Evolutionary conservation across 1,284 basidiomycete species (phyloP).

Genomic region (Blastosporella zonata): DNA sequence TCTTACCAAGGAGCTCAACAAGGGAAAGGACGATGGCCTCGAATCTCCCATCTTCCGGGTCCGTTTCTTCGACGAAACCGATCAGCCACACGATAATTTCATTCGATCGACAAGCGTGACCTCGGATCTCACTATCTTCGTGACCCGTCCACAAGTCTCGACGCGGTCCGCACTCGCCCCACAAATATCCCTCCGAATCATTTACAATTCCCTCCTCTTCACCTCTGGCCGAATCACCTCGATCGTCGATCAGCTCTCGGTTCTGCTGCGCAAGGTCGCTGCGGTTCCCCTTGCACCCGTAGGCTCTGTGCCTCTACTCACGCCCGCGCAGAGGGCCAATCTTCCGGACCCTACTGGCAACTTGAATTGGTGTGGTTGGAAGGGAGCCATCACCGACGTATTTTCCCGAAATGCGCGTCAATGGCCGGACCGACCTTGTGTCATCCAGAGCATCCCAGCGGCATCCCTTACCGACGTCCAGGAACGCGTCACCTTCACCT

Average conservation of each 20-base stretch:
- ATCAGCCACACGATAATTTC: constrained; percentile 70
- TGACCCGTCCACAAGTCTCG: constrained; percentile 65
- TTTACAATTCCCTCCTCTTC: constrained; percentile 97
- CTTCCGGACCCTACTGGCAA: constrained; percentile 88
- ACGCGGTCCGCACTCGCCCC: constrained; percentile 74
- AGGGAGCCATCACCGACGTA: constrained; percentile 93
- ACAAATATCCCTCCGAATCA: constrained; percentile 78
- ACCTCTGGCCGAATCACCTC: constrained; percentile 74
- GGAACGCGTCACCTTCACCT: constrained; percentile 68
- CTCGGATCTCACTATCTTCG: constrained; percentile 88
- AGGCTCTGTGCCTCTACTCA: constrained; percentile 80
- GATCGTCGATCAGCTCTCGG: constrained; percentile 85
- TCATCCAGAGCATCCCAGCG: constrained; percentile 73
- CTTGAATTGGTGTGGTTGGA: constrained; percentile 96
- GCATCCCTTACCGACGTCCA: constrained; percentile 43
- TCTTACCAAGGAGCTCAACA: constrained; percentile 73
- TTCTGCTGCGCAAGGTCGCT: constrained; percentile 75
- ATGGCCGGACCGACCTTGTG: constrained; percentile 79
- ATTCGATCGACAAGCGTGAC: constrained; percentile 80
- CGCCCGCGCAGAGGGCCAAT: constrained; percentile 63
- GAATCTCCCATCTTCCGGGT: constrained; percentile 86
- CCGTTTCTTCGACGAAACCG: constrained; percentile 93
- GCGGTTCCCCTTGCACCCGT: constrained; percentile 59
- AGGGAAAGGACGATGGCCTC: constrained; percentile 55
- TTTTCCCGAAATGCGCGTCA: constrained; percentile 81